These are phyloP conservation scores for Pseudogymnoascus sp. DNA, from an alignment of 2,329 filamentous ascomycete species.

Conservation along the genomic window DNA sequence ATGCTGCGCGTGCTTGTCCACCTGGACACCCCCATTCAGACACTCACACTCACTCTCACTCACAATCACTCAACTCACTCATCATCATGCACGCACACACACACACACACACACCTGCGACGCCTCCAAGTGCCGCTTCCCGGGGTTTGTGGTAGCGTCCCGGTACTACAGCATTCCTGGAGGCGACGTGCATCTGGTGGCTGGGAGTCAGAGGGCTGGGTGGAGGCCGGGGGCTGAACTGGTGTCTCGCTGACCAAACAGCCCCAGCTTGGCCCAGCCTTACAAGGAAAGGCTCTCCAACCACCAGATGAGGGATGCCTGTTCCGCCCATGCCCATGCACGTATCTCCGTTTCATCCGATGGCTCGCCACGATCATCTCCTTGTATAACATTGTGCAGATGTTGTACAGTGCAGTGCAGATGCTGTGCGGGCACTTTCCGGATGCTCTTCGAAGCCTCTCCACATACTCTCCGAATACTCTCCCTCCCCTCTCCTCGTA, in stretches of 20 bases:
- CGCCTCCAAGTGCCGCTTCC: not conserved
- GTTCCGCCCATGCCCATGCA: not conserved
- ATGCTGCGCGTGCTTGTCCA: not conserved
- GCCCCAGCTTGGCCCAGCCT: not conserved
- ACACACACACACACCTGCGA: not conserved
- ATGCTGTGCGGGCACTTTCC: not conserved
- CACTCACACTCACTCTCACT: too few relatives aligned
- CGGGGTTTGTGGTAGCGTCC: not conserved
- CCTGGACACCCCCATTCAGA: too few relatives aligned
- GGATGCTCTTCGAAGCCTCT: too few relatives aligned
- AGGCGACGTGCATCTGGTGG: too few relatives aligned
- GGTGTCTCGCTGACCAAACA: not conserved
- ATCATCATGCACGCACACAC: not conserved
- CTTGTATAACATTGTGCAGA: not conserved
- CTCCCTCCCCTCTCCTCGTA: too few relatives aligned
- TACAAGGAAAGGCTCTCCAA: not conserved
- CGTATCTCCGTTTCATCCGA: not conserved
- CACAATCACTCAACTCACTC: too few relatives aligned
- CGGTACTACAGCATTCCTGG: not conserved
- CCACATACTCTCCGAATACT: too few relatives aligned
- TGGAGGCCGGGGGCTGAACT: too few relatives aligned
- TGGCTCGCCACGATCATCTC: not conserved
- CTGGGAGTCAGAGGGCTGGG: too few relatives aligned
- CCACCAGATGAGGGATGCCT: not conserved
- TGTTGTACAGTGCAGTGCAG: not conserved